A percentile compares a stretch with the other conserved stretches of the same genome.
phyloP scores from a whole-genome alignment of 2,329 filamentous ascomycete genomes.

The Aspergillus uvarum region DNA sequence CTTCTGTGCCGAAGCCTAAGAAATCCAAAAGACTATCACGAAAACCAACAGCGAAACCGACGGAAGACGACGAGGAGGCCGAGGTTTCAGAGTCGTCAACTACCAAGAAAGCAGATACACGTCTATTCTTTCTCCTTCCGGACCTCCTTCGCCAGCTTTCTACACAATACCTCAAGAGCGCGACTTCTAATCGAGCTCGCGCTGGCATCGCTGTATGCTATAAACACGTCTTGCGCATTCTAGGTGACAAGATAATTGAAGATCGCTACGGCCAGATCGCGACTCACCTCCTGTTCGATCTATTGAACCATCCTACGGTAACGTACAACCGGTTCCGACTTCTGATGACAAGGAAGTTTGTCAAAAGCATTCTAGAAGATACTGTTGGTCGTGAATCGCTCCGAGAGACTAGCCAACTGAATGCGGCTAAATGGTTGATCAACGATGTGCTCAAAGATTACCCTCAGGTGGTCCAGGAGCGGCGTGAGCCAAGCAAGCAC shows the following conservation, averaged over 20 bases:
- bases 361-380: conserved; percentile 79
- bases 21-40: conserved; percentile 73
- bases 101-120: conserved; percentile 68
- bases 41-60: conserved; percentile 56
- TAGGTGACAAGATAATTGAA: conserved; percentile 83
- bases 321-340: conserved; percentile 83
- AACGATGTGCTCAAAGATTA: conserved; percentile 93
- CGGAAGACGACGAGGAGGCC: conserved; percentile 72
- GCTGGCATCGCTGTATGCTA: conserved; percentile 87
- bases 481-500: conserved; percentile 84
- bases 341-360: conserved; percentile 78
- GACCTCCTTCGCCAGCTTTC: conserved; percentile 80
- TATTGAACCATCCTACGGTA: conserved; percentile 74
- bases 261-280: conserved; percentile 78
- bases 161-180: conserved; percentile 72
- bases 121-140: conserved; percentile 70
- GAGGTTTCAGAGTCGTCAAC: conserved; percentile 72
- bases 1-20: conserved; percentile 59
- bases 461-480: conserved; percentile 82
- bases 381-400: conserved; percentile 78
- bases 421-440: conserved; percentile 76
- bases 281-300: conserved; percentile 74
- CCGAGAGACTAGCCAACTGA: conserved; percentile 83
- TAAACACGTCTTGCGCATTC: conserved; percentile 70
- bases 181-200: conserved; percentile 76